These are phyloP conservation scores for Cubamyces sp. DNA, from an alignment of 768 basidiomycete genomes.

Conservation along the genomic window DNA sequence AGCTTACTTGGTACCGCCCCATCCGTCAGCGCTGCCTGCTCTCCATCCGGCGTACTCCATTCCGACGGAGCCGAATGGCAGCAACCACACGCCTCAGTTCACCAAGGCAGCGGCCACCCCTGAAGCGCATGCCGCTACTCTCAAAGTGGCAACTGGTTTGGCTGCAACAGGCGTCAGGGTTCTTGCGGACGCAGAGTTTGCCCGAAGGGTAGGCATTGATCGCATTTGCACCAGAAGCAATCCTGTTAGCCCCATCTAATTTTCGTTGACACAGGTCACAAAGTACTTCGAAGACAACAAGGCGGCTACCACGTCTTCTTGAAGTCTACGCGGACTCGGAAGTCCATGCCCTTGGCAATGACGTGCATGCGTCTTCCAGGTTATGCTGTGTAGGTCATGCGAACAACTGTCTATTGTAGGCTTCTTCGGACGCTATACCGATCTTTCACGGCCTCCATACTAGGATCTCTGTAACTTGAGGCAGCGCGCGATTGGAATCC, in stretches of 20 bases:
- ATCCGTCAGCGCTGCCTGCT: slow-evolving; percentile 30
- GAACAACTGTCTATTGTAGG: no score
- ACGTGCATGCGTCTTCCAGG: no score
- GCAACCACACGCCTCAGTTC: slow-evolving; percentile 79
- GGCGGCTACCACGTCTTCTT: neutral
- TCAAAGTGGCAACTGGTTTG: slow-evolving; percentile 61
- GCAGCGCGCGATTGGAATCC: no score
- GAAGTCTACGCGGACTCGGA: neutral
- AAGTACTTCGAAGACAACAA: slow-evolving; percentile 13
- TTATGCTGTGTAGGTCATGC: no score
- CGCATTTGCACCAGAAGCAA: neutral
- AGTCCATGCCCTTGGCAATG: no score
- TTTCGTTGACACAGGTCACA: slow-evolving; percentile 2
- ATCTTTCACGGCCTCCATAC: no score
- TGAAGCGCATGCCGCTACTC: slow-evolving; percentile 65
- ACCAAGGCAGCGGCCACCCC: slow-evolving; percentile 57
- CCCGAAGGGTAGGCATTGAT: neutral
- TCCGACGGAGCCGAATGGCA: slow-evolving; percentile 68
- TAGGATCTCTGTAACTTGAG: no score
- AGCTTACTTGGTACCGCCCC: neutral
- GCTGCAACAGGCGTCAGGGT: slow-evolving; percentile 65
- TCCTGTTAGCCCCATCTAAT: neutral
- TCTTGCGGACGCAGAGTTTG: slow-evolving; percentile 58
- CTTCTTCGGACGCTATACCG: no score
- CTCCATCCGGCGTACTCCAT: slow-evolving; percentile 46